A percentile compares a stretch with the other conserved stretches of the same genome.
phyloP scores from a whole-genome alignment of 2,329 filamentous ascomycete genomes.

The Chaetomium sp. region DNA sequence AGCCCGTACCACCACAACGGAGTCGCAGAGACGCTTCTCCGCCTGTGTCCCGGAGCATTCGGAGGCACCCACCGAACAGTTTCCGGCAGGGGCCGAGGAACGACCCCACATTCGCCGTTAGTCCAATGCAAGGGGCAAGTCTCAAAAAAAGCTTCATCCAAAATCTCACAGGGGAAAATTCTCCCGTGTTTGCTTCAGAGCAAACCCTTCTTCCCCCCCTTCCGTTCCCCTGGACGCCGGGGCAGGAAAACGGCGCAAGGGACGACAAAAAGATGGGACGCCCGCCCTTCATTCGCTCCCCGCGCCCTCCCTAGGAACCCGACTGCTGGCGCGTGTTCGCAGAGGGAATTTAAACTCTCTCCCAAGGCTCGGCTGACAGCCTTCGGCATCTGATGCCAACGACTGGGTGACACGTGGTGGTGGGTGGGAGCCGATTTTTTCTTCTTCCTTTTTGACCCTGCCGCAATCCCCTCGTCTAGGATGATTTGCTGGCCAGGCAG shows the following conservation, averaged over 20 bases:
- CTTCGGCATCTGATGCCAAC: conserved; percentile 20
- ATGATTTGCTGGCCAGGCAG: neutral
- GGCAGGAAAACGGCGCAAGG: neutral
- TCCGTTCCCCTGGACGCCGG: neutral
- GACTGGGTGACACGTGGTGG: conserved; percentile 25
- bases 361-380: neutral
- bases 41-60: neutral
- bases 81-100: conserved; percentile 17
- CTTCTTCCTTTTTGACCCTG: neutral
- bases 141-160: conserved; percentile 4
- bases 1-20: no score
- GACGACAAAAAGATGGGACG: neutral
- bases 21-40: no score
- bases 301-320: no score
- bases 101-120: conserved; percentile 7
- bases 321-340: no score
- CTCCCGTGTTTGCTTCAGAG: neutral
- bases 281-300: neutral
- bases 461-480: neutral
- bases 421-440: conserved; percentile 10
- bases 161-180: conserved; percentile 4
- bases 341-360: no score
- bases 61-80: conserved; percentile 4
- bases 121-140: conserved; percentile 11
- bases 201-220: neutral